Percentiles rank a stretch among this genome's conserved stretches.
Evolutionary conservation across 768 basidiomycete species (phyloP).

Genomic region (Hericium alpestre): DNA sequence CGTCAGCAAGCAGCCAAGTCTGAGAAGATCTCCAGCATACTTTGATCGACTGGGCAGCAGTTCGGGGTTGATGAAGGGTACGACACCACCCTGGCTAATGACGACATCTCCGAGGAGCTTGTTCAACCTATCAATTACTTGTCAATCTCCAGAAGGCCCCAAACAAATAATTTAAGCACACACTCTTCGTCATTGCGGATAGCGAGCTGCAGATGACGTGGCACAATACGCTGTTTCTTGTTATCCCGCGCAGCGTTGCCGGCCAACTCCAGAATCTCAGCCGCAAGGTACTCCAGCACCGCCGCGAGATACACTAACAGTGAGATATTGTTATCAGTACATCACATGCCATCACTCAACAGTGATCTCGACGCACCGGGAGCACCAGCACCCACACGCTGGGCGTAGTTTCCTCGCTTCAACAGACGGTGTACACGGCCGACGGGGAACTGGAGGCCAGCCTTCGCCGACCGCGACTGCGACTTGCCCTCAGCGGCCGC

Average conservation of each 20-base stretch:
- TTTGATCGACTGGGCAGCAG: slow-evolving; percentile 38
- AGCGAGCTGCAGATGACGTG: slow-evolving; percentile 85
- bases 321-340: not conserved
- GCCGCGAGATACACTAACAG: slow-evolving; percentile 74
- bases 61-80: slow-evolving; percentile 69
- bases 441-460: slow-evolving; percentile 81
- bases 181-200: slow-evolving; percentile 90
- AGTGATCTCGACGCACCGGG: slow-evolving; percentile 39
- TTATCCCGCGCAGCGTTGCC: slow-evolving; percentile 77
- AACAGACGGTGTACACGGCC: slow-evolving; percentile 88
- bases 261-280: slow-evolving; percentile 88
- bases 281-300: slow-evolving; percentile 85
- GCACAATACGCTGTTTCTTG: slow-evolving; percentile 91
- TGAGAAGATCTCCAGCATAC: not conserved
- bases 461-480: slow-evolving; percentile 63
- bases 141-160: not conserved
- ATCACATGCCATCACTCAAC: not conserved
- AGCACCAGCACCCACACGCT: slow-evolving; percentile 81
- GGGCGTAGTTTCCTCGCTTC: slow-evolving; percentile 79
- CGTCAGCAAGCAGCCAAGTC: not conserved
- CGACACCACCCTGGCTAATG: slow-evolving; percentile 92
- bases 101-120: slow-evolving; percentile 71
- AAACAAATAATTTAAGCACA: slow-evolving; percentile 14
- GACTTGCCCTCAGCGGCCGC: slow-evolving; percentile 38
- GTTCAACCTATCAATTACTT: slow-evolving; percentile 38